Percentiles rank a stretch among this genome's conserved stretches.
Conservation (phyloP, 2,329 filamentous ascomycete genomes). For the Fusarium siculi region DNA sequence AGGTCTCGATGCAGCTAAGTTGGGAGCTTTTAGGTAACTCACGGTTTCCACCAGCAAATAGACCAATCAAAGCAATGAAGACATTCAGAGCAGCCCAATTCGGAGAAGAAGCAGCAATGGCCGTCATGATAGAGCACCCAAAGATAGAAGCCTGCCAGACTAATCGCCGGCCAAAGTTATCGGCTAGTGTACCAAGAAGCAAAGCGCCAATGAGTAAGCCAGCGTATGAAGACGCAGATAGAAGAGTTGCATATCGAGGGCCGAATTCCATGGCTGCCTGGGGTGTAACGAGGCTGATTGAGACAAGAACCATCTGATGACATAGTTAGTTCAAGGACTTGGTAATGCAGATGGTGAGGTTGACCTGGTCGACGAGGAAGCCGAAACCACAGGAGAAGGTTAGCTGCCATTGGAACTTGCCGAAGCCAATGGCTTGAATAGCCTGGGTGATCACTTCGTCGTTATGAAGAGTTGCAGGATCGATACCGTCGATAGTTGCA, state of each 20-base stretch:
- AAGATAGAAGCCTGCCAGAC: not conserved
- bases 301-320: not conserved
- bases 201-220: not conserved
- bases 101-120: not conserved
- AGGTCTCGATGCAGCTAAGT: too few species aligned
- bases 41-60: not conserved
- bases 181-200: not conserved
- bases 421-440: not conserved
- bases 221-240: not conserved
- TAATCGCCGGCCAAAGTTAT: not conserved
- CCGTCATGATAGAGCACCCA: not conserved
- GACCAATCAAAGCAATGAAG: not conserved
- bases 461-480: not conserved
- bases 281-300: not conserved
- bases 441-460: not conserved
- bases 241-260: not conserved
- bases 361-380: not conserved
- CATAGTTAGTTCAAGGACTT: fast-evolving
- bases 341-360: fast-evolving
- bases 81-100: not conserved
- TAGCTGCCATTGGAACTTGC: not conserved
- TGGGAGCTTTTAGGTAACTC: too few species aligned
- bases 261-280: not conserved
- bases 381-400: not conserved
- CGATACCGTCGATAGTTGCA: not conserved